Evolutionary conservation across 2,329 filamentous ascomycete species (phyloP), one percentile per base, ranked within the genome.

Genomic region (Stagonosporopsis tanaceti): DNA sequence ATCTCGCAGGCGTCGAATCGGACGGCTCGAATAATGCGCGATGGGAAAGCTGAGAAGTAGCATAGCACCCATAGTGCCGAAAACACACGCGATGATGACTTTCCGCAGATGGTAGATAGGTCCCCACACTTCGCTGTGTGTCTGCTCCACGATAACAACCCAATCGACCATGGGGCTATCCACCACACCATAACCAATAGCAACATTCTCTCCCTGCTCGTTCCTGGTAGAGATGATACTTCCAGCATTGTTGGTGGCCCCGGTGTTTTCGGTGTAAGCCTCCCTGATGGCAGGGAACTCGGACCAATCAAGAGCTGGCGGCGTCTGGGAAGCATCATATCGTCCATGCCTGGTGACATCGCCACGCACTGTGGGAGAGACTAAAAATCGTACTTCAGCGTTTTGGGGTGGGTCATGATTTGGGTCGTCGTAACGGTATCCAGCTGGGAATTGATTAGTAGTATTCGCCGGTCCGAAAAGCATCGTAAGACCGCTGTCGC

Each of bases 41-140:
- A 93, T 87, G 0, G 93, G 92, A 35, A 93, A 84, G 2, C 92
- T 83, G 1, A 96, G 73, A 8, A 96, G 60, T 3, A 93, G 73
- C 48, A 96, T 85, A 4, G 89, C 81, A 0, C 89, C 93, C 12
- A 89, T 84, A 0, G 92, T 94, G 1, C 90, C 91, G 72, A 97
- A 96, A 0, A 96, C 90, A 60, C 92, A 96, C 5, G 87, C 91
- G 2, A 97, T 77, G 1, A 97, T 84, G 47, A 97, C 91, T 45
- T 89, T 88, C 20, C 91, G 87, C n/a, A 97, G 81, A 20, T 86
- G 87, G 27, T 81, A 77, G 55, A 97, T 93, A 0, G 93, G 90
- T 7, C 82, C 81, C 78, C 90, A 93, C 0, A 93, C 91, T 76
- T 97, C 93, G 22, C 74, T 74, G 61, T 87, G 86, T 2, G 86